phyloP scores from a whole-genome alignment of 2,329 filamentous ascomycete genomes.

The Seiridium cupressi region DNA sequence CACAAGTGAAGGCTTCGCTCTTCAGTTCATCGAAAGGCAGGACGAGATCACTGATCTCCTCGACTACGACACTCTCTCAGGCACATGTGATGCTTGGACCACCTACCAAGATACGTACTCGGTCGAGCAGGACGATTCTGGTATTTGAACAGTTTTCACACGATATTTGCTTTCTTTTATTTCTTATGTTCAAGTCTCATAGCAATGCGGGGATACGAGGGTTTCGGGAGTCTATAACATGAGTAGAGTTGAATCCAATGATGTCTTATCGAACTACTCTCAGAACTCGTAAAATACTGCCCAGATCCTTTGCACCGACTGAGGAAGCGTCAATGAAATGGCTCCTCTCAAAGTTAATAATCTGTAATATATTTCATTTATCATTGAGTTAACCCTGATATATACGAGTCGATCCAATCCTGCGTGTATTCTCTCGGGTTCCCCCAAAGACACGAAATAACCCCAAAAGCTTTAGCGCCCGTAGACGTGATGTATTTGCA shows the following conservation, averaged over 20 bases:
- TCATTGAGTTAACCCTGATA: too few relatives aligned
- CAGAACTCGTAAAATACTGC: not conserved
- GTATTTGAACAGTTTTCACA: not conserved
- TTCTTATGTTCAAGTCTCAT: not conserved
- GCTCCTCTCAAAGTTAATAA: too few relatives aligned
- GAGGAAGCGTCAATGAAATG: too few relatives aligned
- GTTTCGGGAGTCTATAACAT: not conserved
- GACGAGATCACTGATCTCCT: not conserved
- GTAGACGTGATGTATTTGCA: too few relatives aligned
- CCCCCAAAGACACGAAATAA: not conserved
- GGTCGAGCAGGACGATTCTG: constrained; percentile 5
- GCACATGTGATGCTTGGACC: constrained; percentile 3
- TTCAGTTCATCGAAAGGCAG: constrained; percentile 6
- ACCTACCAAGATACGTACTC: not conserved
- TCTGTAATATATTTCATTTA: too few relatives aligned
- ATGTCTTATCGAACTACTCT: not conserved
- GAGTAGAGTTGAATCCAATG: not conserved
- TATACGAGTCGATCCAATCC: not conserved
- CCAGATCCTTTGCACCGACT: too few relatives aligned
- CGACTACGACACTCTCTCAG: constrained; percentile 1
- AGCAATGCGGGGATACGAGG: not conserved
- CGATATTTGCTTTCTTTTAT: not conserved
- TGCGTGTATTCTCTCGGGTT: not conserved
- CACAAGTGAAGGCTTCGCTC: constrained; percentile 3
- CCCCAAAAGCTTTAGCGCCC: too few relatives aligned